Evolutionary conservation across 495 filamentous ascomycete genomes (phyloP).

Genomic region (Hypoxylon intermedium): DNA sequence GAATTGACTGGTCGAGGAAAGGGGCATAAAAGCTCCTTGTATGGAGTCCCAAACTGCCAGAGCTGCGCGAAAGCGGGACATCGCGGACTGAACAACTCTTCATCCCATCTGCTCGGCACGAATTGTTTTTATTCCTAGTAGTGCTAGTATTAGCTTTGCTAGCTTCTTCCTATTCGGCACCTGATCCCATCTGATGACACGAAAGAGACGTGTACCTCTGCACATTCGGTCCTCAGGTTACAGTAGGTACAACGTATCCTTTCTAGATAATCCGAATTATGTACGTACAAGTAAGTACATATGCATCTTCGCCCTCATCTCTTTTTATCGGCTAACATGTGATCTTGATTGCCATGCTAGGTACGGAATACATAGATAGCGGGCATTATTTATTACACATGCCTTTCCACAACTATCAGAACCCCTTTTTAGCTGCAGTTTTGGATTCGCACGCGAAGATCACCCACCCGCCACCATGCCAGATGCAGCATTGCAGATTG

Average conservation of each 20-base stretch:
- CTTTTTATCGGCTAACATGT: too few relatives aligned
- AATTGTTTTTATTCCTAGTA: too few relatives aligned
- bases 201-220: not conserved
- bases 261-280: too few relatives aligned
- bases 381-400: not conserved
- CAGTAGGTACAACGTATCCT: too few relatives aligned
- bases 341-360: too few relatives aligned
- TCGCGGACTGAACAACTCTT: conserved; percentile 8
- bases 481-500: not conserved
- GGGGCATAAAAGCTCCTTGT: conserved; percentile 2
- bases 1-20: conserved; percentile 26
- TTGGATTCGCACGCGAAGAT: not conserved
- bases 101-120: too few relatives aligned
- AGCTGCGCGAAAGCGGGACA: conserved; percentile 13
- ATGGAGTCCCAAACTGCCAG: conserved; percentile 1
- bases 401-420: conserved; percentile 2
- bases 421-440: conserved; percentile 11
- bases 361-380: too few relatives aligned
- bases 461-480: not conserved
- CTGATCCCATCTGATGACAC: conserved; percentile 2
- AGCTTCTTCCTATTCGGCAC: not conserved
- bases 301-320: too few relatives aligned
- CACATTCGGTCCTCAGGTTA: too few relatives aligned
- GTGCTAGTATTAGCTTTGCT: too few relatives aligned
- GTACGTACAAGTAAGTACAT: too few relatives aligned